Conservation (phyloP, 768 basidiomycete genomes). For the Leccinum obscurum region DNA sequence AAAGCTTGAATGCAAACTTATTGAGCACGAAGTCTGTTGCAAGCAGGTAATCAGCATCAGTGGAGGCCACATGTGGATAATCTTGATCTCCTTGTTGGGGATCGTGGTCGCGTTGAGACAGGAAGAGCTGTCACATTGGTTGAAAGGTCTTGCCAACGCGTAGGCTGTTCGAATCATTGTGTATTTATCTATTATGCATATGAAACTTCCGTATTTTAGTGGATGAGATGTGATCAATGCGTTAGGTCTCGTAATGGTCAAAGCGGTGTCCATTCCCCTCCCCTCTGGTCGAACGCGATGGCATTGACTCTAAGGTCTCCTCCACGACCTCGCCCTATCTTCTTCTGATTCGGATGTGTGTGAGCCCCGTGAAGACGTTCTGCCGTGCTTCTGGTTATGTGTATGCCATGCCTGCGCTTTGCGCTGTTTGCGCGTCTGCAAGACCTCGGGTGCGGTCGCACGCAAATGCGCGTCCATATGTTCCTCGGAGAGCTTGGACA, state of each 20-base stretch:
- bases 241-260: neutral
- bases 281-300: neutral
- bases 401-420: slow-evolving; percentile 26
- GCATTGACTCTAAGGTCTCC: slow-evolving; percentile 1
- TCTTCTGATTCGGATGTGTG: slow-evolving; percentile 21
- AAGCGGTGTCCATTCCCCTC: neutral
- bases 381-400: slow-evolving; percentile 3
- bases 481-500: slow-evolving; percentile 10
- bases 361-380: slow-evolving; percentile 8
- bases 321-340: slow-evolving; percentile 17
- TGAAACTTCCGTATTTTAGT: neutral
- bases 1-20: neutral
- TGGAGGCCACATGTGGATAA: slow-evolving; percentile 4
- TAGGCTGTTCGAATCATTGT: neutral
- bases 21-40: slow-evolving; percentile 18
- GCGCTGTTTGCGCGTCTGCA: slow-evolving; percentile 28
- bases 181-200: neutral
- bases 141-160: neutral
- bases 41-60: slow-evolving; percentile 1
- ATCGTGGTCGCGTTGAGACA: slow-evolving; percentile 6
- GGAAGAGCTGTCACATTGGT: slow-evolving; percentile 1
- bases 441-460: slow-evolving; percentile 26
- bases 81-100: slow-evolving; percentile 11
- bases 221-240: neutral
- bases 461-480: slow-evolving; percentile 15